A percentile compares a stretch with the other conserved stretches of the same genome.
Conservation (phyloP, 495 filamentous ascomycete species). For the Amphirosellinia nigrospora region DNA sequence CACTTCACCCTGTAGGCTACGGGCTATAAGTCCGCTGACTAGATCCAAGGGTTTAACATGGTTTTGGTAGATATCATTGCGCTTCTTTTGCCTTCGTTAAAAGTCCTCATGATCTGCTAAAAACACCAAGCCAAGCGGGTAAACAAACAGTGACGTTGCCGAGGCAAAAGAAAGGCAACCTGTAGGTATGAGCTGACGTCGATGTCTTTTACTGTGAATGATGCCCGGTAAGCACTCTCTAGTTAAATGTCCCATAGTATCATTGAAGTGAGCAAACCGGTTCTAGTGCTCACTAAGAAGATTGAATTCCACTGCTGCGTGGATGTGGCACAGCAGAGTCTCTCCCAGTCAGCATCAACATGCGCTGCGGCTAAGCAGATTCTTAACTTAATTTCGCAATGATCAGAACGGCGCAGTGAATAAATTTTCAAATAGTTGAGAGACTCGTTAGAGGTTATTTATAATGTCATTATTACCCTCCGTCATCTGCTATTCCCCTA, state of each 20-base stretch:
- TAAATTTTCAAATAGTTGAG: background rate
- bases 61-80: too few species aligned
- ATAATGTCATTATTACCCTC: background rate
- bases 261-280: background rate
- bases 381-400: background rate
- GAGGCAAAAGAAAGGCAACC: background rate
- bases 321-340: background rate
- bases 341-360: conserved; percentile 4
- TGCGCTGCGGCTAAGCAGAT: background rate
- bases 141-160: background rate
- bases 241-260: background rate
- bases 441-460: background rate
- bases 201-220: too few species aligned
- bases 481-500: background rate
- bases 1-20: background rate
- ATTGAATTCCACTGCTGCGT: background rate
- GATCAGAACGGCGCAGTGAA: background rate
- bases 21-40: background rate
- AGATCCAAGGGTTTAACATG: too few species aligned
- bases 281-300: conserved; percentile 6
- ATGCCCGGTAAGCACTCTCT: background rate
- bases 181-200: background rate
- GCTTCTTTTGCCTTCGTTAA: background rate
- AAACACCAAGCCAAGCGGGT: too few species aligned
- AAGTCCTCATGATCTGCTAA: background rate